Base-by-base conservation (phyloP, 352 stramenopile genomes). In the Globisporangium mamillatum region DNA sequence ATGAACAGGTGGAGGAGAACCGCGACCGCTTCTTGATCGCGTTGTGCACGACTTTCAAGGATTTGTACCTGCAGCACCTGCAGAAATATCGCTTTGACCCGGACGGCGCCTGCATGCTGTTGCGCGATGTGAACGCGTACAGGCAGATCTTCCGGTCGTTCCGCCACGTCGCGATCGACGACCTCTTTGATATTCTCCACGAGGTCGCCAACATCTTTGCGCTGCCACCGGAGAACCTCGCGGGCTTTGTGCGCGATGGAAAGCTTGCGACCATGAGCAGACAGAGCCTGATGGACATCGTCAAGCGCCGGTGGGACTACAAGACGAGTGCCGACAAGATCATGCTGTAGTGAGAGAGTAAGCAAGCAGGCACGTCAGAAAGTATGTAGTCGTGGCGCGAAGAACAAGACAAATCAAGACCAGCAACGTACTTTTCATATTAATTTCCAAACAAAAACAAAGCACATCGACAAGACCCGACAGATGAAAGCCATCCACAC, bases 241-340 rank as follows among this genome's bases (percentile, higher is more conserved):
- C 79, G 22, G 82, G 87, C 24, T 93, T 92, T 66, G 76, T 93
- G 56, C 82, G 75, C 48, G 87, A 93, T 68, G 85, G 85, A 4
- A 93, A 89, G 27, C 74, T 92, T 46, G 75, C 79, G n/a, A 80
- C 67, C 7, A 70, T 93, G 62, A 86, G 73, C 32, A 88, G 88
- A 60, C 75, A 88, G 50, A 82, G 68, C 7, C 70, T 95, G 7
- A 71, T 78, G 2, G 78, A 91, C 25, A 78, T 94, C 22, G 75
- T 95, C 63, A 92, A 90, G 44, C 85, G 87, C 5, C 87, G 87
- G 24, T 90, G 81, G 82, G 87, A 95, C 59, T 95, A 93, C 81
- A 93, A 92, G 69, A 76, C 81, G 22, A 86, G 90, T 46, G 81
- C 75, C 53, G 85, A 93, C 63, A 93, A 93, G 67, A 79, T 95